Evolutionary conservation across 2,329 filamentous ascomycete species (phyloP).

Genomic region (Fusarium robinianum): DNA sequence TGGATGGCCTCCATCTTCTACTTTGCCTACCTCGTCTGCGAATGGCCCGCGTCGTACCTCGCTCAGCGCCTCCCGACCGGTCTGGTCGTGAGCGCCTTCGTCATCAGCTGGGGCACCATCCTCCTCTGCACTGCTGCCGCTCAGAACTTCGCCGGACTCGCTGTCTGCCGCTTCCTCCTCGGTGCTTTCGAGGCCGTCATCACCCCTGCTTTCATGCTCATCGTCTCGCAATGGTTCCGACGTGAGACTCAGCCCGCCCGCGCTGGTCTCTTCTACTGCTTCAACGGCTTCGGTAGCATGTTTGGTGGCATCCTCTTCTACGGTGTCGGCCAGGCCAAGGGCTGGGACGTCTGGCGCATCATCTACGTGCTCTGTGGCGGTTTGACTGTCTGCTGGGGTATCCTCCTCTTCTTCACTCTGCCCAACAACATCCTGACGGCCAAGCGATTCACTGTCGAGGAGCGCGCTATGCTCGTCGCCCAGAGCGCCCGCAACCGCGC

Average conservation of each 20-base stretch:
- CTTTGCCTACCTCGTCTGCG: slow-evolving; percentile 52
- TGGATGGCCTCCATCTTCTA: slow-evolving; percentile 63
- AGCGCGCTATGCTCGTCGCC: slow-evolving; percentile 57
- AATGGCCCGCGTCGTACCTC: slow-evolving; percentile 45
- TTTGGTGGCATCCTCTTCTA: slow-evolving; percentile 55
- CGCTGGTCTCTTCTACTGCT: slow-evolving; percentile 46
- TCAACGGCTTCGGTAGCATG: slow-evolving; percentile 53
- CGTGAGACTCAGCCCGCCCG: slow-evolving; percentile 52
- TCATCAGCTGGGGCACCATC: slow-evolving; percentile 46
- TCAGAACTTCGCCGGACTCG: slow-evolving; percentile 49
- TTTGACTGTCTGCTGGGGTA: slow-evolving; percentile 53
- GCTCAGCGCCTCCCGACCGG: slow-evolving; percentile 43
- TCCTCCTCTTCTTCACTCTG: slow-evolving; percentile 49
- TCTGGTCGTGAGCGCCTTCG: slow-evolving; percentile 42
- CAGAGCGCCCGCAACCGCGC: slow-evolving; percentile 60
- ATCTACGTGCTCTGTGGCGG: slow-evolving; percentile 58
- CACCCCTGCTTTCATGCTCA: slow-evolving; percentile 56
- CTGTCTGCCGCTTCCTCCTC: slow-evolving; percentile 51
- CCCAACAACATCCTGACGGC: slow-evolving; percentile 52
- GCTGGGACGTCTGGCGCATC: slow-evolving; percentile 53
- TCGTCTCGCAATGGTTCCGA: slow-evolving; percentile 55
- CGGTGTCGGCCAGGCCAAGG: slow-evolving; percentile 56
- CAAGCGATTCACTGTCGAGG: slow-evolving; percentile 31
- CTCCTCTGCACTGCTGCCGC: slow-evolving; percentile 51
- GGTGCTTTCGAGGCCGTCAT: slow-evolving; percentile 55